Base-by-base conservation (phyloP, 371 early-diverging fungal genomes). In the Mortierella sp. region DNA sequence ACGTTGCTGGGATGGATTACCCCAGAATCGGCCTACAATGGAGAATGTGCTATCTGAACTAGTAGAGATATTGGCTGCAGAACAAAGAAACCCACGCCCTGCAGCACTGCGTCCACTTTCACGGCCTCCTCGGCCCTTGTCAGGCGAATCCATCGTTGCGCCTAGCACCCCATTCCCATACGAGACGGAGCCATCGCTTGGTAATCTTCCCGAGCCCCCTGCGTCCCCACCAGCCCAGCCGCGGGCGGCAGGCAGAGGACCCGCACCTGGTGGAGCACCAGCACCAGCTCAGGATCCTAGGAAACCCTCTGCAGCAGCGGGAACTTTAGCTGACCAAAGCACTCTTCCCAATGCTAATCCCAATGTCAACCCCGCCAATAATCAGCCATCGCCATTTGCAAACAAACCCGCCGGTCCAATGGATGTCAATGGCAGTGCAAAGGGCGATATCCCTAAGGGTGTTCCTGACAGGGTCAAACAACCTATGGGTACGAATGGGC, bases 1-100 rank as follows among this genome's bases (percentile, higher is more conserved):
- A 43, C 68, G 79, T 1, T 83, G 84, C 57, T 83, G 84, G 84
- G 69, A 82, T 61, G 68, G 67, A 4, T 65, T 82, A 28, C 76
- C 82, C 2, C 68, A 72, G 18, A 66, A 65, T 37, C 43, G 84
- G 28, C 82, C 82, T 1, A 64, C 65, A 21, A 80, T 82, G 70
- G 80, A 79, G 0, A 80, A 70, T 51, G 80, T 80, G 14, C 75
- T 80, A 14, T 73, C 74, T 7, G 80, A 74, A 18, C 61, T 80
- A 1, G 80, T 74, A 15, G 75, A 74, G 67, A 48, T 74, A 2
- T 30, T 80, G 11, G 77, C 77, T 4, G 56, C 79, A 21, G 79
- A 77, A 18, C 79, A 77, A 51, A 21, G 46, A 26, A 77, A 77
- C 57, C 79, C 79, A 15, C 65, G 79, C 4, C 60, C 70, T 21